These are phyloP conservation scores for Aspergillus japonicus DNA, from an alignment of 2,329 filamentous ascomycete species.

Conservation along the genomic window DNA sequence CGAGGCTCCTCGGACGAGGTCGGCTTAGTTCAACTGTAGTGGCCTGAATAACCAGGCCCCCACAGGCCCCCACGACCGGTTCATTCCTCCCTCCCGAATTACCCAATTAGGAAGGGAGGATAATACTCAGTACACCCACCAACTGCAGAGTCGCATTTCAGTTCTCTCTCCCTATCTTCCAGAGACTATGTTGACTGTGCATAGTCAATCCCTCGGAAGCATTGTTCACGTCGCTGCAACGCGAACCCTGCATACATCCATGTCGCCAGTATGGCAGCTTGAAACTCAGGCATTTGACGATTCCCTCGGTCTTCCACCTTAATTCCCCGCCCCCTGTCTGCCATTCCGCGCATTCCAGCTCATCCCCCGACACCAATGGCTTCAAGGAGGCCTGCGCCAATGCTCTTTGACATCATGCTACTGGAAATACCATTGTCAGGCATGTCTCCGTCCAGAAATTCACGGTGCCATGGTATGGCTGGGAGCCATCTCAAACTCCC, in stretches of 20 bases:
- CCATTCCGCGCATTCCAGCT: constrained; percentile 6
- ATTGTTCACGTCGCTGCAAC: background rate
- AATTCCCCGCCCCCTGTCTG: background rate
- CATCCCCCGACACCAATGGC: constrained; percentile 1
- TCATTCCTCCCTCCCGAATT: too few species aligned
- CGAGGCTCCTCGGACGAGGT: background rate
- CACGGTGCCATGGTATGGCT: constrained; percentile 12
- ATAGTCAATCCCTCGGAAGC: background rate
- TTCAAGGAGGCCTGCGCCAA: background rate
- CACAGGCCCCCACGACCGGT: background rate
- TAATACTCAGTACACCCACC: too few species aligned
- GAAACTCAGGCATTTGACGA: background rate
- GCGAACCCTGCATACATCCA: constrained; percentile 5
- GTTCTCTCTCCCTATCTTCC: background rate
- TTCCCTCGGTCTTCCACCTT: too few species aligned
- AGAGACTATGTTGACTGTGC: background rate
- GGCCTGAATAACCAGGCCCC: background rate
- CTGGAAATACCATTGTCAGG: background rate
- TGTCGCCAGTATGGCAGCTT: background rate
- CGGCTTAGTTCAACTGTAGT: background rate
- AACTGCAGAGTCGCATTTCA: background rate
- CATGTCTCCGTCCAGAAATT: constrained; percentile 9
- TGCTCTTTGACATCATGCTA: constrained; percentile 13
- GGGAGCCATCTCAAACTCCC: constrained; percentile 3
- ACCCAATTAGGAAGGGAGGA: background rate